Evolutionary conservation across 306 rosid genomes (phyloP).

Genomic region (Abrus pulchellus): DNA sequence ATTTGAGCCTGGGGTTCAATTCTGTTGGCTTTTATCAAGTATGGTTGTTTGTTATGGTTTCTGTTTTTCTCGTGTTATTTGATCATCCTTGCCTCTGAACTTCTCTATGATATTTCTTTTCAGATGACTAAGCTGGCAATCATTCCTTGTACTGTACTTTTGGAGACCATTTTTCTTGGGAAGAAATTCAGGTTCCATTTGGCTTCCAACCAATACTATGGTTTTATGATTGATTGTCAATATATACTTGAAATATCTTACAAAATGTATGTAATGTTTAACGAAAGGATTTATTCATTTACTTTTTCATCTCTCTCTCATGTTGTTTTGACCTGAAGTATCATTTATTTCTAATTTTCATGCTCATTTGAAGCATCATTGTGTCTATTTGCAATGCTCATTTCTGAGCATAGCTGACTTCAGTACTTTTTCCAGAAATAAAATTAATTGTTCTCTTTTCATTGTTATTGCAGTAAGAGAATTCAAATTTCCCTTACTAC

Average conservation of each 20-base stretch:
- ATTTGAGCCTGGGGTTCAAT: conserved; percentile 96
- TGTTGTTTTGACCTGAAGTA: conserved; percentile 11
- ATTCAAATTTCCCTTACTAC: conserved; percentile 79
- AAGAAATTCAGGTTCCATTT: conserved; percentile 86
- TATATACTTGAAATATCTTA: conserved; percentile 23
- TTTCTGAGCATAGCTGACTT: conserved; percentile 13
- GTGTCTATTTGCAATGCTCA: not conserved
- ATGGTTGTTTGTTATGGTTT: conserved; percentile 39
- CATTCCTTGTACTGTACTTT: conserved; percentile 95
- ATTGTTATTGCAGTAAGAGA: conserved; percentile 71
- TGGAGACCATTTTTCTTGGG: conserved; percentile 93
- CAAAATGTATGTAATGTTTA: not conserved
- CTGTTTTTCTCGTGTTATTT: conserved; percentile 37
- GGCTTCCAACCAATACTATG: conserved; percentile 24
- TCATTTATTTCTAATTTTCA: not conserved
- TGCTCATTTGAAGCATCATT: conserved; percentile 9
- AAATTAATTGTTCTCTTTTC: conserved; percentile 42
- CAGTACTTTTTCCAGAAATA: conserved; percentile 27
- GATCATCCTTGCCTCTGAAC: conserved; percentile 44
- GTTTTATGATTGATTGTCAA: conserved; percentile 36
- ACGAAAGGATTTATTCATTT: conserved; percentile 17
- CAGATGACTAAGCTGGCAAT: conserved; percentile 99
- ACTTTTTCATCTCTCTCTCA: not conserved
- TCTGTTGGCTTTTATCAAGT: conserved; percentile 99
- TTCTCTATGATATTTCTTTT: conserved; percentile 44